Base-by-base conservation (phyloP, 768 basidiomycete genomes). In the Omphalotus guepiniiformis region DNA sequence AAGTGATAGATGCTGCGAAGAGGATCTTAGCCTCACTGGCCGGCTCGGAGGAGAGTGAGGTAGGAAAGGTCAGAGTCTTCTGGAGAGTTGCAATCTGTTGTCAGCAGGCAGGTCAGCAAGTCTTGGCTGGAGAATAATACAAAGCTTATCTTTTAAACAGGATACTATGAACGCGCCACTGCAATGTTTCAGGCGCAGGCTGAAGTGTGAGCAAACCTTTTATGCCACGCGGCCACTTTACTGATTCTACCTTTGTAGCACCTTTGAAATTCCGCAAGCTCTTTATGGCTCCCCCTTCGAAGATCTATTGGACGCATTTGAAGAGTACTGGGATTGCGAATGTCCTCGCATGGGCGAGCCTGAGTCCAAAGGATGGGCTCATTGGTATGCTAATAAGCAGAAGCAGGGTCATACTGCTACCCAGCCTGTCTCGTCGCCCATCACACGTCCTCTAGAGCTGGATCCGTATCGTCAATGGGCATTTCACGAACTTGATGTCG, bases 321-420 rank as follows among this genome's bases (percentile, higher is more conserved):
- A 90, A 65, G 79, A 81, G 42, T 93, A 87, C 59, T 93, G 90
- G 90, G 90, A 93, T 42, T 79, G 84, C 3, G 90, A 91, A 63
- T 68, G 65, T 8, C 81, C 82, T n/a, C 82, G 89, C n/a, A 61
- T 82, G 7, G 87, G 88, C 23, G 90, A 93, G 58, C 59, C 63
- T 1, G 67, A 69, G 45, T 78, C 88, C 7, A 69, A 63, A 47
- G 88, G 90, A 21, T 92, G 89, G 88, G 71, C 72, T 12, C 50
- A 65, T 27, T 91, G 86, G 86, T 63, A 75, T 32, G 58, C 67
- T 9, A 65, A 71, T 18, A 71, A 68, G 39, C 63, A 72, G 26
- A 68, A 72, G 22, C 39, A 50, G 30, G 43, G 32, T 15, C 48
- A 41, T 18, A 47, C 49, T 44, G 40, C 54, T 9, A 19, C 23